Percentiles rank a stretch among this genome's conserved stretches.
phyloP scores from a whole-genome alignment of 2,329 filamentous ascomycete species.

The Passalora sequoiae region DNA sequence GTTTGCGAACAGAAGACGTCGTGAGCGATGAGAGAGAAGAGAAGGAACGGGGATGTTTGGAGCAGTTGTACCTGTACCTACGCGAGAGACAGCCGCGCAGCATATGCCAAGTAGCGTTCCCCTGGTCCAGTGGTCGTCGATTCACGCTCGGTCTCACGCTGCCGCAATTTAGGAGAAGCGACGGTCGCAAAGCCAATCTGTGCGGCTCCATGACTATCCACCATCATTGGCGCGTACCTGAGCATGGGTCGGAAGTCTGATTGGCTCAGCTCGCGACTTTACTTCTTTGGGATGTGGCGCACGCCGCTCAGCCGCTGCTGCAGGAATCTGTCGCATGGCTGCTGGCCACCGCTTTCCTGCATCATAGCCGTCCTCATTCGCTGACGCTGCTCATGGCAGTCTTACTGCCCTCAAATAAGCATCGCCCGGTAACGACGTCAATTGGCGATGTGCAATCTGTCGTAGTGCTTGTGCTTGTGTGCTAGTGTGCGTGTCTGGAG shows the following conservation, averaged over 20 bases:
- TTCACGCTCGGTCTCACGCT: conserved; percentile 15
- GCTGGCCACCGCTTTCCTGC: not conserved
- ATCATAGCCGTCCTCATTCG: not conserved
- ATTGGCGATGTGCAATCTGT: not conserved
- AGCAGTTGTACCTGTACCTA: conserved; percentile 4
- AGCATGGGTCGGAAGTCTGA: conserved; percentile 11
- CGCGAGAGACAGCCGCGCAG: conserved; percentile 7
- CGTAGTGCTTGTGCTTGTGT: not conserved
- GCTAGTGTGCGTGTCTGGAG: not conserved
- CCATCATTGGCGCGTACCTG: conserved; percentile 17
- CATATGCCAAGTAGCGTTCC: too few species aligned
- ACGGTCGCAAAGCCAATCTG: conserved; percentile 18
- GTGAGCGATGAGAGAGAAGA: conserved; percentile 15
- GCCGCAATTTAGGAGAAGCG: conserved; percentile 15
- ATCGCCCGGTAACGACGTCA: not conserved
- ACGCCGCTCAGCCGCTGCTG: conserved; percentile 3
- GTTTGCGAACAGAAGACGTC: conserved; percentile 27
- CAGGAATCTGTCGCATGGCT: conserved; percentile 2
- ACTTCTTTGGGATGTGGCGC: not conserved
- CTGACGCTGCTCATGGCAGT: not conserved
- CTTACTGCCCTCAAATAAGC: not conserved
- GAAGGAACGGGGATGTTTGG: conserved; percentile 2
- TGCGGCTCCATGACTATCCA: conserved; percentile 2
- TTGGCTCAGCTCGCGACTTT: not conserved
- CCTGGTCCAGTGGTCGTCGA: conserved; percentile 14